phyloP scores from a whole-genome alignment of 495 filamentous ascomycete genomes.

The Neurospora hispaniola region DNA sequence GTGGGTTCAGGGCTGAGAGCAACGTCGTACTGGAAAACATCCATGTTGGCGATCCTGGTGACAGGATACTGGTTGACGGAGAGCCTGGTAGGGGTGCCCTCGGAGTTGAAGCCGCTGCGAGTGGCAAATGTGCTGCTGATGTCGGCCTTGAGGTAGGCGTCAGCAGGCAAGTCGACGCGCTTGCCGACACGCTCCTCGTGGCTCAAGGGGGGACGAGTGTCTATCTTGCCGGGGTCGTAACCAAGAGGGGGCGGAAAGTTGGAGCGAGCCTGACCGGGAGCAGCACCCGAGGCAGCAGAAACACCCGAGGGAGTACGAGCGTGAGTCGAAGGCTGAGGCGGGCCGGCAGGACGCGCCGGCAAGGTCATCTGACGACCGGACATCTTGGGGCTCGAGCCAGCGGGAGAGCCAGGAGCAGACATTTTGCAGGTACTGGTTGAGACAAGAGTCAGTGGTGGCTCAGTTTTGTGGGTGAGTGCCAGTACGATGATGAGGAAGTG shows the following conservation, averaged over 20 bases:
- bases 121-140: slow-evolving; percentile 9
- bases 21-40: slow-evolving; percentile 75
- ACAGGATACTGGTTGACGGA: slow-evolving; percentile 67
- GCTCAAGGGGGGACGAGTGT: background rate
- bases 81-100: slow-evolving; percentile 48
- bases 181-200: slow-evolving; percentile 19
- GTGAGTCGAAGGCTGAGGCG: background rate
- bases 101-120: slow-evolving; percentile 44
- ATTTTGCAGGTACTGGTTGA: background rate
- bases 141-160: slow-evolving; percentile 24
- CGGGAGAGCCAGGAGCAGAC: background rate
- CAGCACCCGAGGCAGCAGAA: background rate
- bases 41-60: slow-evolving; percentile 29
- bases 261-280: background rate
- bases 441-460: background rate
- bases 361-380: background rate
- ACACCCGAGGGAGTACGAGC: background rate
- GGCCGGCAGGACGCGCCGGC: background rate
- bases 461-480: background rate
- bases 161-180: slow-evolving; percentile 34
- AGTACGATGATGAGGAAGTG: background rate
- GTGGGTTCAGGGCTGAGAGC: slow-evolving; percentile 55
- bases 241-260: slow-evolving; percentile 12
- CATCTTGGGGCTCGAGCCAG: background rate
- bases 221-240: slow-evolving; percentile 21